Percentiles rank a stretch among this genome's conserved stretches.
Evolutionary conservation across 805 yeast genomes (phyloP).

Genomic region (Yamadazyma akitaensis): DNA sequence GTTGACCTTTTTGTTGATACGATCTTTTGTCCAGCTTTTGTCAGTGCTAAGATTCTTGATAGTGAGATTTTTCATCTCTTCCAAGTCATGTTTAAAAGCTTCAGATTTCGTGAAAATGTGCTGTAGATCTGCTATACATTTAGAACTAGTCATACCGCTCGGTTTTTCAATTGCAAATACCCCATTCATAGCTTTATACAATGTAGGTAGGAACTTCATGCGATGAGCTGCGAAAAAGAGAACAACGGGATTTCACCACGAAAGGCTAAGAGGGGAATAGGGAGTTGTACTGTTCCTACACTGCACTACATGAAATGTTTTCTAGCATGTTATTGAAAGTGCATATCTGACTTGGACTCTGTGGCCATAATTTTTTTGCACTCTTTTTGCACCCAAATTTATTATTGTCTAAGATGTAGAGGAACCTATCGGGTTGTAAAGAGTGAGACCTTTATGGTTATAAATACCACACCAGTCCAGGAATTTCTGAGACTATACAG

Average conservation of each 20-base stretch:
- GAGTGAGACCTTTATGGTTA: no score
- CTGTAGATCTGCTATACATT: slow-evolving; percentile 67
- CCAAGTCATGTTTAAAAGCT: slow-evolving; percentile 53
- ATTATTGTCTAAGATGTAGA: no score
- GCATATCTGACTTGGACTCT: no score
- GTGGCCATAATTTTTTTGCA: no score
- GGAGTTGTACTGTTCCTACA: neutral
- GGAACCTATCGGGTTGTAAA: no score
- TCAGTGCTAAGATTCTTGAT: slow-evolving; percentile 36
- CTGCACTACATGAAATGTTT: no score
- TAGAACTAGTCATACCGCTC: slow-evolving; percentile 75
- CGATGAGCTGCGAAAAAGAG: slow-evolving; percentile 13
- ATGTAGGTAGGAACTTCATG: slow-evolving; percentile 19
- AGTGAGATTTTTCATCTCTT: slow-evolving; percentile 46
- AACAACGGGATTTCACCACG: neutral
- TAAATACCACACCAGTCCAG: no score
- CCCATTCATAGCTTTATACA: slow-evolving; percentile 66
- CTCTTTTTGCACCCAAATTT: no score
- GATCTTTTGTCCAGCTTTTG: slow-evolving; percentile 40
- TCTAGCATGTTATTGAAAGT: no score
- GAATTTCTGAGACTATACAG: no score
- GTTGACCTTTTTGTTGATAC: slow-evolving; percentile 50
- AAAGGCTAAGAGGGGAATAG: neutral
- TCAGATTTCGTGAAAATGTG: slow-evolving; percentile 55
- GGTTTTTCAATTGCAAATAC: slow-evolving; percentile 92